phyloP scores from a whole-genome alignment of 1,139 yeast genomes.

The Ogataea hybrid region DNA sequence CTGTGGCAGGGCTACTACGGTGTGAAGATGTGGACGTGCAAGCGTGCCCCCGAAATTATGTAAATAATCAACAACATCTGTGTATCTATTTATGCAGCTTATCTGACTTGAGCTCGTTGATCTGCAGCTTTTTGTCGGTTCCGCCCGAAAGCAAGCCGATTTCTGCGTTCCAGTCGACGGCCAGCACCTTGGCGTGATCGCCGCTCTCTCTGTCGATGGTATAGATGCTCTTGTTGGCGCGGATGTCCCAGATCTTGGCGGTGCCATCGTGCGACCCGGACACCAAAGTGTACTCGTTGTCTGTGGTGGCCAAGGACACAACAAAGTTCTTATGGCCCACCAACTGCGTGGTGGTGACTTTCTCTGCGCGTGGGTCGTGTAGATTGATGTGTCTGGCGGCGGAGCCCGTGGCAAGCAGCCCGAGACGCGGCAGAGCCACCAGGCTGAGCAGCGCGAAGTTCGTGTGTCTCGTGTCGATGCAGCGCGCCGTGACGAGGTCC shows the following conservation, averaged over 20 bases:
- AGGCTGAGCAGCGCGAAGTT: conserved; percentile 83
- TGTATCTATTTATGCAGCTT: neutral
- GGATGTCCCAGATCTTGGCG: conserved; percentile 91
- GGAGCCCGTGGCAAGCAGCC: conserved; percentile 86
- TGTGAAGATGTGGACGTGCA: conserved; percentile 46
- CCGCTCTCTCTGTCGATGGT: conserved; percentile 64
- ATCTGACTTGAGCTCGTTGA: conserved; percentile 42
- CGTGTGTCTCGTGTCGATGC: conserved; percentile 85
- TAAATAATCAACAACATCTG: neutral
- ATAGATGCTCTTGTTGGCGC: conserved; percentile 82
- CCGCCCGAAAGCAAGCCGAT: conserved; percentile 93
- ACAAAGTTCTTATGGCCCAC: conserved; percentile 93
- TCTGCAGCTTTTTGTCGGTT: conserved; percentile 88
- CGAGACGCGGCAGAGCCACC: conserved; percentile 60
- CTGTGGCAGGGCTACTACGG: conserved; percentile 81
- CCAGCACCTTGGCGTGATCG: conserved; percentile 63
- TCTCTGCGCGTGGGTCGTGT: conserved; percentile 80
- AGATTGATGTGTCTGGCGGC: conserved; percentile 93
- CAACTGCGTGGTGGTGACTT: conserved; percentile 64
- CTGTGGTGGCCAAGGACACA: conserved; percentile 72
- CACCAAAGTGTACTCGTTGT: conserved; percentile 74
- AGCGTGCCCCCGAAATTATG: conserved; percentile 9
- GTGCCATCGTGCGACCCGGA: conserved; percentile 96
- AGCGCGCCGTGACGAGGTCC: conserved; percentile 84
- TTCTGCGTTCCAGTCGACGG: conserved; percentile 77